phyloP scores from a whole-genome alignment of 2,329 filamentous ascomycete genomes.

The Alternaria ventricosa region DNA sequence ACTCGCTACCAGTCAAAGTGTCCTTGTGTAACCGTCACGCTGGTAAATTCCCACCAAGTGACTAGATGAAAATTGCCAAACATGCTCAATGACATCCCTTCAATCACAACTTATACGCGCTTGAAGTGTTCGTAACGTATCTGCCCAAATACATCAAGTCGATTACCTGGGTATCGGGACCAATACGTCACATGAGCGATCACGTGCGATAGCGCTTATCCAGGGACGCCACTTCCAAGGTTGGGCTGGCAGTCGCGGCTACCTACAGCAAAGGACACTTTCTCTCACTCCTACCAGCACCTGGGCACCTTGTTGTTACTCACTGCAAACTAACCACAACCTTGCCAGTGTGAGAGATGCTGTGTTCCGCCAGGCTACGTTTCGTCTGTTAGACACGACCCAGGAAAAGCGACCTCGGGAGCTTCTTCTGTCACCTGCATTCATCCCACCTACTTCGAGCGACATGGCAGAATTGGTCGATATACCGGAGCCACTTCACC shows the following conservation, averaged over 20 bases:
- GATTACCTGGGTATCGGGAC: not conserved
- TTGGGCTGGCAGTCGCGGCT: not conserved
- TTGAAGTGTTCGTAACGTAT: not conserved
- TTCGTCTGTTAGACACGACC: not conserved
- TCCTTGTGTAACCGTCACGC: not conserved
- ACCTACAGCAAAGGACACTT: rapidly evolving
- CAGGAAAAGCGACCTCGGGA: no score
- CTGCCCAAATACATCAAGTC: not conserved
- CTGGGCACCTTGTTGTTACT: no score
- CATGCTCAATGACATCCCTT: rapidly evolving
- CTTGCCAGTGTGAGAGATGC: not conserved
- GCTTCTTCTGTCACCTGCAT: no score
- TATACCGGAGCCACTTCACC: rapidly evolving
- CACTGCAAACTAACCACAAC: no score
- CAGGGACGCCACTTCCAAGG: no score
- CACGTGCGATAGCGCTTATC: conserved; percentile 6
- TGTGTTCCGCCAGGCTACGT: not conserved
- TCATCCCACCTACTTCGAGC: not conserved
- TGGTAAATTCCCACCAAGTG: not conserved
- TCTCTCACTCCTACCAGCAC: not conserved
- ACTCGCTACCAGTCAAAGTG: not conserved
- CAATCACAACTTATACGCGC: not conserved
- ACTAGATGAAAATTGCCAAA: not conserved
- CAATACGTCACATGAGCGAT: not conserved
- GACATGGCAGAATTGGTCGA: not conserved